Conservation (phyloP, 2,329 filamentous ascomycete species). For the Xylariaceae sp. region DNA sequence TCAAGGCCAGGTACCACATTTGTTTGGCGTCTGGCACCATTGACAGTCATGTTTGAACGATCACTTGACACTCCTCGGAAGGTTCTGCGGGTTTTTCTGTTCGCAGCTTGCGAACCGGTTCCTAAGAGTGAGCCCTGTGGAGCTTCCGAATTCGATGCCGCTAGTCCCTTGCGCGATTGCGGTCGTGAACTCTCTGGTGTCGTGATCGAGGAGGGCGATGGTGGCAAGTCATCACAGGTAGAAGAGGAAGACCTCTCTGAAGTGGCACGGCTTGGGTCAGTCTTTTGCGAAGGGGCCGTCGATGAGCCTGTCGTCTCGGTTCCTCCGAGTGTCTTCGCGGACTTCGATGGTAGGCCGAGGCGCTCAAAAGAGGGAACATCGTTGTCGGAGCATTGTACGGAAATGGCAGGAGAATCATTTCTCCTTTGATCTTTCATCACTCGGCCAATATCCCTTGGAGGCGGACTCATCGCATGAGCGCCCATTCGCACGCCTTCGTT, state of each 20-base stretch:
- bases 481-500: slow-evolving; percentile 9
- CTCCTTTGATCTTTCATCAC: slow-evolving; percentile 13
- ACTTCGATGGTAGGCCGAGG: slow-evolving; percentile 26
- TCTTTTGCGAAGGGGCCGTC: slow-evolving; percentile 24
- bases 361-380: slow-evolving; percentile 30
- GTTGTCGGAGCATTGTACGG: slow-evolving; percentile 29
- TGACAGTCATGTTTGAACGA: slow-evolving; percentile 14
- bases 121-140: slow-evolving; percentile 6
- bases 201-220: slow-evolving; percentile 35
- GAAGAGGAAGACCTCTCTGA: slow-evolving; percentile 40
- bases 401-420: slow-evolving; percentile 26
- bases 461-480: not conserved
- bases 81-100: slow-evolving; percentile 8
- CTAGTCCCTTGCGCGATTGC: slow-evolving; percentile 36
- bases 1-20: slow-evolving; percentile 27
- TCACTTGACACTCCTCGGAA: slow-evolving; percentile 13
- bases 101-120: slow-evolving; percentile 13
- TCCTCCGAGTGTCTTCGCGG: slow-evolving; percentile 22
- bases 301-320: slow-evolving; percentile 22
- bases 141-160: slow-evolving; percentile 20
- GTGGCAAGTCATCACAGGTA: slow-evolving; percentile 37
- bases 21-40: slow-evolving; percentile 26
- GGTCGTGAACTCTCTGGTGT: slow-evolving; percentile 42
- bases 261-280: slow-evolving; percentile 29
- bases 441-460: slow-evolving; percentile 11